Percentiles rank a stretch among this genome's conserved stretches.
Evolutionary conservation across 2,329 filamentous ascomycete genomes (phyloP).

Genomic region (Fonsecaea monophora): DNA sequence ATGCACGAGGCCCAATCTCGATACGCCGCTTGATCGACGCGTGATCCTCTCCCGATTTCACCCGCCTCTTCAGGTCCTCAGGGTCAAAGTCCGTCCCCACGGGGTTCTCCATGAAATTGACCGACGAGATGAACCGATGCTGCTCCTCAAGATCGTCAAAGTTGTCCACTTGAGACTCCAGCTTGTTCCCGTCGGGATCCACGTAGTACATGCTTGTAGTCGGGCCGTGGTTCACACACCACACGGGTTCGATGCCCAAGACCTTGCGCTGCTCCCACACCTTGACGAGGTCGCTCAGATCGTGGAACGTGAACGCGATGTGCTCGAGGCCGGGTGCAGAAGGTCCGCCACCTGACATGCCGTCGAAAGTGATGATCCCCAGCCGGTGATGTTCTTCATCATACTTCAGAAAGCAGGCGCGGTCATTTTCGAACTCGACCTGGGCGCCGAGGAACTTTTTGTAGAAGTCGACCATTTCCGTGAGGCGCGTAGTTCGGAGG

Average conservation of each 20-base stretch:
- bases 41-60: conserved; percentile 15
- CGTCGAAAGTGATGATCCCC: conserved; percentile 46
- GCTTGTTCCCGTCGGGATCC: conserved; percentile 58
- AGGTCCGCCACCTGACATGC: conserved; percentile 35
- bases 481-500: conserved; percentile 21
- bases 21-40: conserved; percentile 13
- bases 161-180: conserved; percentile 58
- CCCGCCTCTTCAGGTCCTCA: conserved; percentile 8
- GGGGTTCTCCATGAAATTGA: conserved; percentile 14
- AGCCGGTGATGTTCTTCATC: conserved; percentile 49
- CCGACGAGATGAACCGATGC: conserved; percentile 1
- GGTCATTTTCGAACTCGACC: conserved; percentile 9
- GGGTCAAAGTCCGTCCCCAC: conserved; percentile 25
- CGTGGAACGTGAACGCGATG: conserved; percentile 52
- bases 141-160: conserved; percentile 40
- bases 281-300: conserved; percentile 46
- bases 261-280: conserved; percentile 46
- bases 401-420: conserved; percentile 15
- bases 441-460: conserved; percentile 16
- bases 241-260: conserved; percentile 45
- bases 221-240: conserved; percentile 57
- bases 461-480: conserved; percentile 20
- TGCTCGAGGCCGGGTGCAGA: conserved; percentile 49
- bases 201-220: conserved; percentile 57
- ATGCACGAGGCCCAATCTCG: conserved; percentile 6